Percentiles rank a stretch among this genome's conserved stretches.
Conservation (phyloP, 257 asterid species). For the Ballota nigra region DNA sequence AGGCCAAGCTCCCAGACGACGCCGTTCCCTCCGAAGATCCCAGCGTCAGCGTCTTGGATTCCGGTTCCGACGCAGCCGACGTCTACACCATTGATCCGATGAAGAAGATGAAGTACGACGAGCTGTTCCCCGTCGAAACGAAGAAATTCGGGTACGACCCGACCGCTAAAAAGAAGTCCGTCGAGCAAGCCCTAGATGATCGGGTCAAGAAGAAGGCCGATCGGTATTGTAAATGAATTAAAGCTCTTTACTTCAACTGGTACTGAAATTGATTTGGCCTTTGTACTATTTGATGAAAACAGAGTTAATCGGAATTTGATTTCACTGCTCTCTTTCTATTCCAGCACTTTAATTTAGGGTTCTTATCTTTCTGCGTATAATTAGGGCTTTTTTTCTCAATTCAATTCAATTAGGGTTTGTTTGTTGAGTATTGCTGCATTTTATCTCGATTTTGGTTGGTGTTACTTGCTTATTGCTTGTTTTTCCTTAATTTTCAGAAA, state of each 20-base stretch:
- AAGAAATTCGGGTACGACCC: slow-evolving; percentile 86
- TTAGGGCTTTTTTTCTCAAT: slow-evolving; percentile 5
- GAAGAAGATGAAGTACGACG: slow-evolving; percentile 95
- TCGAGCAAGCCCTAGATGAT: slow-evolving; percentile 91
- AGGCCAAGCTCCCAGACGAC: slow-evolving; percentile 36
- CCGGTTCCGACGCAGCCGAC: slow-evolving; percentile 41
- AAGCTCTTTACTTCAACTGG: not conserved
- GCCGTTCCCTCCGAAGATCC: slow-evolving; percentile 38
- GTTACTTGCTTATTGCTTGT: not conserved
- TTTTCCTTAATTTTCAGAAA: not conserved
- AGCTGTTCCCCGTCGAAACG: slow-evolving; percentile 81
- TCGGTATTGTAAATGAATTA: slow-evolving; percentile 79
- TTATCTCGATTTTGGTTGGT: not conserved
- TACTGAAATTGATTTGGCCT: not conserved
- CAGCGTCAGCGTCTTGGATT: slow-evolving; percentile 29
- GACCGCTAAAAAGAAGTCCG: slow-evolving; percentile 55
- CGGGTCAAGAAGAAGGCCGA: slow-evolving; percentile 97
- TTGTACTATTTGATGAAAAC: slow-evolving; percentile 8
- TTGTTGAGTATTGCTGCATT: not conserved
- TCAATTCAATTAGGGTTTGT: not conserved
- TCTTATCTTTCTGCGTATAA: not conserved
- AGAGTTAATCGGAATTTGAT: not conserved
- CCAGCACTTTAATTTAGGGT: not conserved
- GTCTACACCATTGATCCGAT: slow-evolving; percentile 91
- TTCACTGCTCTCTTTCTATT: not conserved